These are phyloP conservation scores for Megacollybia marginata DNA, from an alignment of 768 basidiomycete species.

Conservation along the genomic window DNA sequence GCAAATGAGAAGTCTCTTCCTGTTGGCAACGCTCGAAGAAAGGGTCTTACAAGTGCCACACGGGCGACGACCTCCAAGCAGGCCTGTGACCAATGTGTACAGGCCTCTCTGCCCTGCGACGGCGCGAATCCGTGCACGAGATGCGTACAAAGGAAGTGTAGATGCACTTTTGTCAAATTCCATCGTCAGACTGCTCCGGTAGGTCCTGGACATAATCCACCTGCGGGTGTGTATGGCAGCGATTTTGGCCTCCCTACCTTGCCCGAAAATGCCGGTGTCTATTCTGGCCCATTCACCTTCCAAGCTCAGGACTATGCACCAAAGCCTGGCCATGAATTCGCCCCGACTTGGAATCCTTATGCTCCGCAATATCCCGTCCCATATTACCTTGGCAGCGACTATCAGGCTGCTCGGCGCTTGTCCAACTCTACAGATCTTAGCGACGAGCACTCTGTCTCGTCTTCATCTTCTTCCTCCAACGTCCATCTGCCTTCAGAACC, in stretches of 20 bases:
- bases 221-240: background rate
- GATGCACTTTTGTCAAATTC: constrained; percentile 78
- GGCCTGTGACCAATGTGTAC: constrained; percentile 81
- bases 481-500: constrained; percentile 36
- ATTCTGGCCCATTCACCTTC: no score
- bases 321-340: no score
- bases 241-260: no score
- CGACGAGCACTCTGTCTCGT: constrained; percentile 30
- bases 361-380: no score
- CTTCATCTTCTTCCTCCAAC: constrained; percentile 46
- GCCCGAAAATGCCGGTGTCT: no score
- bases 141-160: constrained; percentile 61
- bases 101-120: constrained; percentile 68
- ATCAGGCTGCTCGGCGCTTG: no score
- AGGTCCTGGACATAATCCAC: constrained; percentile 58
- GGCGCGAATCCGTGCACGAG: constrained; percentile 75
- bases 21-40: constrained; percentile 43
- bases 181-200: constrained; percentile 75
- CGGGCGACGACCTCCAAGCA: constrained; percentile 76
- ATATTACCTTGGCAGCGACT: no score
- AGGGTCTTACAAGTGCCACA: constrained; percentile 59
- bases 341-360: no score
- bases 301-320: no score
- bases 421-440: constrained; percentile 15
- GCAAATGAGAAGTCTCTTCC: constrained; percentile 56